Evolutionary conservation across 2,329 filamentous ascomycete species (phyloP).

Genomic region (Plenodomus lindquistii): DNA sequence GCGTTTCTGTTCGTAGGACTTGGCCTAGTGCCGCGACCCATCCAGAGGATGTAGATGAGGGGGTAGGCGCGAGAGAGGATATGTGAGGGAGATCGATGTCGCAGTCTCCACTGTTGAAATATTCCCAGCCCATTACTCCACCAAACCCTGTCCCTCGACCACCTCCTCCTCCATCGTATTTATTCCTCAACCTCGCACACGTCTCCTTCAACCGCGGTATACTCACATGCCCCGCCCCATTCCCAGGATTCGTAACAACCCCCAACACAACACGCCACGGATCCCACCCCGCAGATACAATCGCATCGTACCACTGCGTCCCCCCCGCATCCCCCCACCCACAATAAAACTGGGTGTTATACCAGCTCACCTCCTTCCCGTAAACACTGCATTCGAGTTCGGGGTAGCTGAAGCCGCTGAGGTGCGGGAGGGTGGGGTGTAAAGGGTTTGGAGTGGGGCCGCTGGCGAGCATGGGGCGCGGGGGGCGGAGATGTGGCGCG

Average conservation of each 20-base stretch:
- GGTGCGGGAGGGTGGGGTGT: slow-evolving; percentile 54
- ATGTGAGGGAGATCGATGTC: slow-evolving; percentile 36
- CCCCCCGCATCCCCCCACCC: slow-evolving; percentile 74
- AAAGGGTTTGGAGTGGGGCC: slow-evolving; percentile 39
- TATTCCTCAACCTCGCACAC: slow-evolving; percentile 59
- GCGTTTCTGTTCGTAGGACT: slow-evolving; percentile 37
- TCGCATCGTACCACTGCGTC: slow-evolving; percentile 56
- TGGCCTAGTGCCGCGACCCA: slow-evolving; percentile 73
- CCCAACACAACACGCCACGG: slow-evolving; percentile 77
- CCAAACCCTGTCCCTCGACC: slow-evolving; percentile 68
- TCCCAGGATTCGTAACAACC: slow-evolving; percentile 75
- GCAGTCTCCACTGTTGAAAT: slow-evolving; percentile 70
- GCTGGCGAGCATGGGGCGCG: slow-evolving; percentile 33
- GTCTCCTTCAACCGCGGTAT: slow-evolving; percentile 61
- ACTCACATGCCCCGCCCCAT: slow-evolving; percentile 67
- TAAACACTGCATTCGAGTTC: slow-evolving; percentile 62
- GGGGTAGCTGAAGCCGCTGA: slow-evolving; percentile 82
- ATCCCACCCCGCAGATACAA: slow-evolving; percentile 68
- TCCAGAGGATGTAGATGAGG: slow-evolving; percentile 34
- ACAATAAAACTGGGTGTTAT: slow-evolving; percentile 93
- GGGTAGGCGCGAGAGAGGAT: slow-evolving; percentile 20
- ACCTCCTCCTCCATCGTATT: slow-evolving; percentile 56
- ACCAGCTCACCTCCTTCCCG: slow-evolving; percentile 69
- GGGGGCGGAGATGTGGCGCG: slow-evolving; percentile 33
- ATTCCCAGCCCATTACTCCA: slow-evolving; percentile 94